Conservation (phyloP, 306 rosid species). For the Malus sylvestris region DNA sequence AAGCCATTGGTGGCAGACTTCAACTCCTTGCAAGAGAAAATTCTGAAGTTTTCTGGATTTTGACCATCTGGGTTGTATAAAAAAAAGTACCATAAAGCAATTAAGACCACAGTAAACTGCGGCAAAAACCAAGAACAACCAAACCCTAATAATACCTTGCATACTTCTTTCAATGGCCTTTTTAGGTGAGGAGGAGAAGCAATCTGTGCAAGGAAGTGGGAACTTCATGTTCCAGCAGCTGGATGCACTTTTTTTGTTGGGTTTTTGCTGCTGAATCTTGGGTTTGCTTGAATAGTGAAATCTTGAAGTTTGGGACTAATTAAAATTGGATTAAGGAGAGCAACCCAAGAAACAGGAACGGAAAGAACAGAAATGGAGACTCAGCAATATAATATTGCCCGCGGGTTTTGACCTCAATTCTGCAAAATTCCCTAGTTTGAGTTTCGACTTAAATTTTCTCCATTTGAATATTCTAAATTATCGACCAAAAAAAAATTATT, state of each 20-base stretch:
- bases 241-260: neutral
- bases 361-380: neutral
- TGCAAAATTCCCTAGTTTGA: neutral
- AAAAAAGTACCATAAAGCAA: neutral
- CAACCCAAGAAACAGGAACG: neutral
- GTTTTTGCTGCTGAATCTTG: neutral
- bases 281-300: neutral
- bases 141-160: conserved; percentile 21
- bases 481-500: too few relatives aligned
- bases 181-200: conserved; percentile 15
- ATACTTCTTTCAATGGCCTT: conserved; percentile 5
- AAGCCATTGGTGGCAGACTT: conserved; percentile 59
- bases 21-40: conserved; percentile 55
- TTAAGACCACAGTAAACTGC: neutral
- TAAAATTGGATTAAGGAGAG: neutral
- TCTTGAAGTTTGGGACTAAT: neutral
- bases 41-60: conserved; percentile 44
- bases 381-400: neutral
- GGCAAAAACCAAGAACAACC: neutral
- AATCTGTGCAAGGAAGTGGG: conserved; percentile 7
- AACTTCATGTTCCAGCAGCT: conserved; percentile 14
- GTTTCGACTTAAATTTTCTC: neutral
- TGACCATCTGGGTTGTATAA: conserved; percentile 19
- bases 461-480: neutral
- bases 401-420: neutral